Conservation (phyloP, 495 filamentous ascomycete genomes). For the Pseudoneurospora amorphoporcata region DNA sequence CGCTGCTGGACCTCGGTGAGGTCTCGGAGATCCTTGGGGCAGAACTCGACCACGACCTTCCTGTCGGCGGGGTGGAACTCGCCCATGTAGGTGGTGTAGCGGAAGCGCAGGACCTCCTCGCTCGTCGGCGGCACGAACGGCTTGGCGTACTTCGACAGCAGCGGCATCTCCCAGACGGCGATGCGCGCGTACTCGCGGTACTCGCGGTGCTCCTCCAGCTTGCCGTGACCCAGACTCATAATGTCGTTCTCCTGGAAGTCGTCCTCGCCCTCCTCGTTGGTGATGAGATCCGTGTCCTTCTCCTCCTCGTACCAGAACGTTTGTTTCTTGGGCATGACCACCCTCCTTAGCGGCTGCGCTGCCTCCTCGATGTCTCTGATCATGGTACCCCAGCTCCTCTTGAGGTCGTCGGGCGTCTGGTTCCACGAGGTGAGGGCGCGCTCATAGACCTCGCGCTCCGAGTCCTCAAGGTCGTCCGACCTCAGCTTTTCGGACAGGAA, state of each 20-base stretch:
- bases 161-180: constrained; percentile 92
- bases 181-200: constrained; percentile 78
- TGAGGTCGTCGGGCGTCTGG: constrained; percentile 5
- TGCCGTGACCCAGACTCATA: constrained; percentile 64
- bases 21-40: constrained; percentile 47
- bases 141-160: constrained; percentile 70
- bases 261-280: constrained; percentile 30
- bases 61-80: constrained; percentile 82
- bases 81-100: constrained; percentile 95
- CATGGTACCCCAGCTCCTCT: background rate
- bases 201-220: constrained; percentile 85
- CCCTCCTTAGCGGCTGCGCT: constrained; percentile 2
- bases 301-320: constrained; percentile 34
- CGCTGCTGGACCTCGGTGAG: constrained; percentile 55
- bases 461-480: constrained; percentile 6
- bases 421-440: background rate
- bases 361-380: constrained; percentile 1
- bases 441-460: constrained; percentile 5
- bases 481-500: constrained; percentile 2
- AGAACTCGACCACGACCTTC: constrained; percentile 91
- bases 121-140: constrained; percentile 63
- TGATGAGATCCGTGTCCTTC: constrained; percentile 30
- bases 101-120: constrained; percentile 69
- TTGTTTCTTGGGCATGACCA: constrained; percentile 2
- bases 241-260: constrained; percentile 66